Percentiles rank a stretch among this genome's conserved stretches.
Conservation (phyloP, 306 rosid species). For the Dalbergia cultrata region DNA sequence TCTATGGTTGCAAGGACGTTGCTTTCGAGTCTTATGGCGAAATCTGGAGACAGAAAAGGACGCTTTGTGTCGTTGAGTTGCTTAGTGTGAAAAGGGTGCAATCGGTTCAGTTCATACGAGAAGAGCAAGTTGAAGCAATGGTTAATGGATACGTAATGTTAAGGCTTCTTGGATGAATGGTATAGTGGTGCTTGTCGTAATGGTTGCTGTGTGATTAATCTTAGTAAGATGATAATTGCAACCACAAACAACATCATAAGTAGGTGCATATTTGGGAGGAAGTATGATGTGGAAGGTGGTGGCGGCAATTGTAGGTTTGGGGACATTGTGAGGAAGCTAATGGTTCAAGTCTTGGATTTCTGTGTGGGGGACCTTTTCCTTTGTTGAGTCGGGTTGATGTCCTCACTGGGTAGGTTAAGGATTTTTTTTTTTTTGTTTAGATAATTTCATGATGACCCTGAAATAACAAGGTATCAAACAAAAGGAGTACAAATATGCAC, state of each 20-base stretch:
- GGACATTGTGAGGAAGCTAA: neutral
- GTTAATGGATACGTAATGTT: slow-evolving; percentile 27
- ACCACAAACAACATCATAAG: slow-evolving; percentile 40
- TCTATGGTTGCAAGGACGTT: slow-evolving; percentile 44
- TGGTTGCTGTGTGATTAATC: slow-evolving; percentile 36
- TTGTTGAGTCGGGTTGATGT: slow-evolving; percentile 44
- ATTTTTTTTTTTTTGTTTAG: no score
- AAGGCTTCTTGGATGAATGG: neutral
- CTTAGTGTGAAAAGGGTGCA: slow-evolving; percentile 51
- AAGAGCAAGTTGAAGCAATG: slow-evolving; percentile 39
- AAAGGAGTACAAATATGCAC: no score
- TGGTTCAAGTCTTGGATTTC: slow-evolving; percentile 27
- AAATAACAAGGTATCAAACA: no score
- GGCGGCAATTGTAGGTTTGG: neutral
- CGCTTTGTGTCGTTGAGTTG: slow-evolving; percentile 44
- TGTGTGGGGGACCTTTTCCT: slow-evolving; percentile 48
- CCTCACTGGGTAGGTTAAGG: slow-evolving; percentile 33
- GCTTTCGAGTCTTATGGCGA: slow-evolving; percentile 42
- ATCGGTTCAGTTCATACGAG: slow-evolving; percentile 27
- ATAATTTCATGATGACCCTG: no score
- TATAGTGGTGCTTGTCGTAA: neutral
- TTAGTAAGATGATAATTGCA: slow-evolving; percentile 40
- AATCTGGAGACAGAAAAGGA: slow-evolving; percentile 51
- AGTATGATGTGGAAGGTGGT: slow-evolving; percentile 39
- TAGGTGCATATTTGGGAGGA: slow-evolving; percentile 43